Evolutionary conservation across 805 yeast species (phyloP).

Genomic region (Metschnikowia gelsemii): DNA sequence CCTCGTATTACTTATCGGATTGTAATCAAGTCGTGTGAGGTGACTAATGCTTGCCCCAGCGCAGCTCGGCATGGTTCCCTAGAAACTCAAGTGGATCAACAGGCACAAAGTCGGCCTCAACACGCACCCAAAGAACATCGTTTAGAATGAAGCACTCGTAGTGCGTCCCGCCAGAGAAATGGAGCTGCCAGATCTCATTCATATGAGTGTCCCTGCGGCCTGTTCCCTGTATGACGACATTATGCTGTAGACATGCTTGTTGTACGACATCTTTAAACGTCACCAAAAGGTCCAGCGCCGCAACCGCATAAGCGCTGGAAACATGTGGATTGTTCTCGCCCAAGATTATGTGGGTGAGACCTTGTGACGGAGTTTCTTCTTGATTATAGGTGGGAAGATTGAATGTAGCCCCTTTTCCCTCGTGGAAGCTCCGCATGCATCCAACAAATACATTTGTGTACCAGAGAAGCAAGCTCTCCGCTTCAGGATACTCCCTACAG

Average conservation of each 20-base stretch:
- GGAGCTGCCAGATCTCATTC: slow-evolving; percentile 47
- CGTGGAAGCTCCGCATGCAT: background rate
- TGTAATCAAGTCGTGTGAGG: too few relatives aligned
- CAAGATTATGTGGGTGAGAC: background rate
- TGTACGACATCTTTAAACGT: slow-evolving; percentile 67
- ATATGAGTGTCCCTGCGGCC: slow-evolving; percentile 27
- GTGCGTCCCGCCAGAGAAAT: slow-evolving; percentile 30
- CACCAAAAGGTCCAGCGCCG: slow-evolving; percentile 41
- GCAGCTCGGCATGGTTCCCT: background rate
- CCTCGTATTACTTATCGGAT: too few relatives aligned
- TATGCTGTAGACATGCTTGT: slow-evolving; percentile 53
- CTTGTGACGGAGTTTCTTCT: background rate
- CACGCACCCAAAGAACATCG: slow-evolving; percentile 60
- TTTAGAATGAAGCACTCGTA: slow-evolving; percentile 55
- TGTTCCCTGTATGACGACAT: slow-evolving; percentile 42
- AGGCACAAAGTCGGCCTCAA: slow-evolving; percentile 42
- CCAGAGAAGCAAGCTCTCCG: slow-evolving; percentile 10
- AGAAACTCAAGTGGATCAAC: slow-evolving; percentile 19
- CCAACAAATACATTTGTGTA: slow-evolving; percentile 11
- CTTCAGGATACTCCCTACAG: background rate
- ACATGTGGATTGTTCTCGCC: background rate
- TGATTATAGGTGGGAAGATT: slow-evolving; percentile 6
- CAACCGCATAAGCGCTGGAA: slow-evolving; percentile 36
- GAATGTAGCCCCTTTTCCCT: background rate
- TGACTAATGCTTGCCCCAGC: too few relatives aligned